phyloP scores from a whole-genome alignment of 2,329 filamentous ascomycete species.

The Chalaropsis thielavioides region DNA sequence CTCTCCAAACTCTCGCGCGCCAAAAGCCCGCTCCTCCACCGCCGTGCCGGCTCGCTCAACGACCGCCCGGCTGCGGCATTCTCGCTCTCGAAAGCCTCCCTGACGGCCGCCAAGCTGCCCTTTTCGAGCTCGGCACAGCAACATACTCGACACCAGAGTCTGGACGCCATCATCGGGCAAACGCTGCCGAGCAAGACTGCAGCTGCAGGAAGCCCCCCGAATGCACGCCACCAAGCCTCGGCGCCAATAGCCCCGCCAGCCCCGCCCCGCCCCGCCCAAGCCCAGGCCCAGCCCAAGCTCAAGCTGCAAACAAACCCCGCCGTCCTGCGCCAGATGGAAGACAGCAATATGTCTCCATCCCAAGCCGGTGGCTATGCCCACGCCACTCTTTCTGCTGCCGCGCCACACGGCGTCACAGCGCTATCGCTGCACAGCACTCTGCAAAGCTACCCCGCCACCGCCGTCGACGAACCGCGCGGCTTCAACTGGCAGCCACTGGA shows the following conservation, averaged over 20 bases:
- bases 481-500: conserved; percentile 12
- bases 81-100: neutral
- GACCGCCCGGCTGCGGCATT: neutral
- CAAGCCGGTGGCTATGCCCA: neutral
- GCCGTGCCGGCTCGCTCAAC: conserved; percentile 8
- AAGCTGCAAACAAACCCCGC: conserved; percentile 16
- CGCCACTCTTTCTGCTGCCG: conserved; percentile 7
- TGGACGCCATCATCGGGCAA: conserved; percentile 9
- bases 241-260: neutral
- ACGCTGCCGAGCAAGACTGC: neutral
- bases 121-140: neutral
- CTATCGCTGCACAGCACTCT: neutral
- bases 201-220: neutral
- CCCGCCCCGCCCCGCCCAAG: neutral
- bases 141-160: conserved; percentile 12
- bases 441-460: conserved; percentile 9
- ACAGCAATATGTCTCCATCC: neutral
- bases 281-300: conserved; percentile 9
- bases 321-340: conserved; percentile 15
- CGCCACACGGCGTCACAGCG: neutral
- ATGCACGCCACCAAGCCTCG: neutral
- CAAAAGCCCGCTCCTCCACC: conserved; percentile 2
- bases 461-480: neutral
- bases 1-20: neutral
- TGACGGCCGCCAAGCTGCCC: neutral